Evolutionary conservation across 495 filamentous ascomycete genomes (phyloP).

Genomic region (Lophiotrema nucula): DNA sequence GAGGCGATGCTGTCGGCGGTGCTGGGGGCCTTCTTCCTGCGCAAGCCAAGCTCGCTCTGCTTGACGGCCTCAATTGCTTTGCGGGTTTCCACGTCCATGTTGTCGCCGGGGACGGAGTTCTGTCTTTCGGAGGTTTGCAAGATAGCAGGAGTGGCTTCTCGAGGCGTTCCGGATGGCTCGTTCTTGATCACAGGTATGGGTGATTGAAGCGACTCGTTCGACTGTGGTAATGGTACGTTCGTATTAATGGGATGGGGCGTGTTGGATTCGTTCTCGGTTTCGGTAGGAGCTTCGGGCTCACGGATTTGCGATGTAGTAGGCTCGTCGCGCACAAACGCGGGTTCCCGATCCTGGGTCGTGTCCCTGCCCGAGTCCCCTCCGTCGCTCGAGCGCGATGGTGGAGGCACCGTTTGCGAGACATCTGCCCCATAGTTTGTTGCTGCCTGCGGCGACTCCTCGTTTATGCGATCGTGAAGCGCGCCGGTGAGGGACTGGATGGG

Average conservation of each 20-base stretch:
- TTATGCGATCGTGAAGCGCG: slow-evolving; percentile 12
- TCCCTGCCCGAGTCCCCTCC: slow-evolving; percentile 5
- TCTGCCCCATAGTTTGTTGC: slow-evolving; percentile 15
- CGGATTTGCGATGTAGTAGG: slow-evolving; percentile 30
- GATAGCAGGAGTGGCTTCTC: slow-evolving; percentile 33
- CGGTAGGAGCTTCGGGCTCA: slow-evolving; percentile 8
- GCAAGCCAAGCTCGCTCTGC: slow-evolving; percentile 39
- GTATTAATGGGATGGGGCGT: slow-evolving; percentile 19
- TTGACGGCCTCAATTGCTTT: slow-evolving; percentile 40
- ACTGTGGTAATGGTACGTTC: slow-evolving; percentile 5
- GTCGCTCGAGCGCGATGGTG: slow-evolving; percentile 15
- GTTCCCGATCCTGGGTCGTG: slow-evolving; percentile 27
- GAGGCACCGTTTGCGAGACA: slow-evolving; percentile 22
- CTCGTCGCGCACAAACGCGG: slow-evolving; percentile 25
- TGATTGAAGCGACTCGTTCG: slow-evolving; percentile 17
- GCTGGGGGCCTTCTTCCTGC: slow-evolving; percentile 21
- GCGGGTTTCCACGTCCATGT: slow-evolving; percentile 28
- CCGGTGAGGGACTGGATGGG: slow-evolving; percentile 34
- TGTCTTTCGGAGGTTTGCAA: slow-evolving; percentile 16
- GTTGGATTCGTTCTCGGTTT: background rate
- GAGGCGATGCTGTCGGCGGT: slow-evolving; percentile 24
- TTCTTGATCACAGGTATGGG: slow-evolving; percentile 36
- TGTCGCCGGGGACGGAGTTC: slow-evolving; percentile 6
- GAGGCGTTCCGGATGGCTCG: slow-evolving; percentile 38
- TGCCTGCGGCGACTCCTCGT: slow-evolving; percentile 13